Conservation (phyloP, 2,329 filamentous ascomycete species). For the Alternaria burnsii region DNA sequence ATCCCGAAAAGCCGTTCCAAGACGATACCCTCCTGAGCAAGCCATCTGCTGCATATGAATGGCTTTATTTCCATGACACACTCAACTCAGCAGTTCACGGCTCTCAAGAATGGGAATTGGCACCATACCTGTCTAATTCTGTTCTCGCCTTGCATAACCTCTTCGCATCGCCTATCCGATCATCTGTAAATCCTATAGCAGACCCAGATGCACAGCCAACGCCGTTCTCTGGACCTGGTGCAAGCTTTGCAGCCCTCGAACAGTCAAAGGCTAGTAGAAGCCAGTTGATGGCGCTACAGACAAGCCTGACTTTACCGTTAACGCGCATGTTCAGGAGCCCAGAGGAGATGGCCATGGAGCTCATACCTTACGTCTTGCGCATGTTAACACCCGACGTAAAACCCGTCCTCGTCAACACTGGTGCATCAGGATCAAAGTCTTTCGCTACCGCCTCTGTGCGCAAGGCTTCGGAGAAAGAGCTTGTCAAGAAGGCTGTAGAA, state of each 20-base stretch:
- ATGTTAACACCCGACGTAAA: slow-evolving; percentile 91
- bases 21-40: slow-evolving; percentile 92
- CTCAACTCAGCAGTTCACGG: slow-evolving; percentile 80
- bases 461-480: slow-evolving; percentile 81
- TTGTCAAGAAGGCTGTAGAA: slow-evolving; percentile 81
- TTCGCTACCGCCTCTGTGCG: slow-evolving; percentile 80
- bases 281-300: slow-evolving; percentile 76
- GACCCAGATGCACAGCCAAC: slow-evolving; percentile 58
- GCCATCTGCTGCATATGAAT: slow-evolving; percentile 86
- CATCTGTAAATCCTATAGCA: slow-evolving; percentile 53
- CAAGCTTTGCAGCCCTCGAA: slow-evolving; percentile 83
- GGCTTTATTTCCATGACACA: slow-evolving; percentile 91
- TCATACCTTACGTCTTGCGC: slow-evolving; percentile 83
- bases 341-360: slow-evolving; percentile 79
- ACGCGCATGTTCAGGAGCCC: slow-evolving; percentile 80
- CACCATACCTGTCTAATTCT: slow-evolving; percentile 84
- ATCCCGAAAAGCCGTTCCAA: slow-evolving; percentile 87
- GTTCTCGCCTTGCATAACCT: slow-evolving; percentile 90
- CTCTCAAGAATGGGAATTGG: slow-evolving; percentile 93
- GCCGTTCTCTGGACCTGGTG: slow-evolving; percentile 83
- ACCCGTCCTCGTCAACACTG: slow-evolving; percentile 82
- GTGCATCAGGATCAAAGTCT: slow-evolving; percentile 49
- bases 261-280: slow-evolving; percentile 80
- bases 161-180: slow-evolving; percentile 72
- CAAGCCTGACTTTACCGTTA: slow-evolving; percentile 74